phyloP scores from a whole-genome alignment of 2,329 filamentous ascomycete species.

The Daldinia sp. region DNA sequence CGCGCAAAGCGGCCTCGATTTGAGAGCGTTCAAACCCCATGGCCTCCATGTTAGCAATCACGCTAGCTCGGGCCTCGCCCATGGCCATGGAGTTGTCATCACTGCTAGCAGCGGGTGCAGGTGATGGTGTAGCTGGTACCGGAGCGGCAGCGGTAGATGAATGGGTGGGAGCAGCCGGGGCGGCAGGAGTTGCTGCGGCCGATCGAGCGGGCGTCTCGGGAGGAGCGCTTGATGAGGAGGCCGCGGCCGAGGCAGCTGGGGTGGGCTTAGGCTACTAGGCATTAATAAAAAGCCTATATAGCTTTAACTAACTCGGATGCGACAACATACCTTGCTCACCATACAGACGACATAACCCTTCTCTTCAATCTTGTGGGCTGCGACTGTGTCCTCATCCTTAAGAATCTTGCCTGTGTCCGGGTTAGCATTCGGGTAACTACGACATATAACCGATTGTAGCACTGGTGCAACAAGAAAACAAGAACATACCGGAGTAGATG shows the following conservation, averaged over 20 bases:
- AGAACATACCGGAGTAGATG: slow-evolving; percentile 89
- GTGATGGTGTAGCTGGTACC: slow-evolving; percentile 65
- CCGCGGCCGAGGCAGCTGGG: slow-evolving; percentile 62
- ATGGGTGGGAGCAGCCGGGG: slow-evolving; percentile 64
- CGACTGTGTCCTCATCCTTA: slow-evolving; percentile 96
- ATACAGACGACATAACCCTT: slow-evolving; percentile 99
- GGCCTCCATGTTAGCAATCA: slow-evolving; percentile 92
- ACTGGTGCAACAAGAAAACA: slow-evolving; percentile 12
- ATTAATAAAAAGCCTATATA: slow-evolving; percentile 12
- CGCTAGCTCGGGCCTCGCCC: slow-evolving; percentile 83
- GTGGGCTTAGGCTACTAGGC: slow-evolving; percentile 75
- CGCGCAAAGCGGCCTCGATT: slow-evolving; percentile 94
- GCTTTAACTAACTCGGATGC: slow-evolving; percentile 15
- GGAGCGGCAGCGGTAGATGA: slow-evolving; percentile 55
- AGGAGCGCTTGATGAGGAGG: slow-evolving; percentile 70
- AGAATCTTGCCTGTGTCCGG: slow-evolving; percentile 87
- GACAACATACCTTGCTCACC: slow-evolving; percentile 83
- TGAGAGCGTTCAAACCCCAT: slow-evolving; percentile 94
- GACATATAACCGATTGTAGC: not conserved
- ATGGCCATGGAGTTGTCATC: slow-evolving; percentile 87
- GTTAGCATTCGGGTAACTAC: slow-evolving; percentile 44
- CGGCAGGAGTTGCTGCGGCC: slow-evolving; percentile 63
- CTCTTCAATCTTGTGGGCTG: slow-evolving; percentile 98
- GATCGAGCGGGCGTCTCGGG: slow-evolving; percentile 72
- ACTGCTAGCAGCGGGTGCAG: slow-evolving; percentile 65